These are phyloP conservation scores for Phytomonas sp. DNA, from an alignment of 208 protist genomes.

Conservation along the genomic window DNA sequence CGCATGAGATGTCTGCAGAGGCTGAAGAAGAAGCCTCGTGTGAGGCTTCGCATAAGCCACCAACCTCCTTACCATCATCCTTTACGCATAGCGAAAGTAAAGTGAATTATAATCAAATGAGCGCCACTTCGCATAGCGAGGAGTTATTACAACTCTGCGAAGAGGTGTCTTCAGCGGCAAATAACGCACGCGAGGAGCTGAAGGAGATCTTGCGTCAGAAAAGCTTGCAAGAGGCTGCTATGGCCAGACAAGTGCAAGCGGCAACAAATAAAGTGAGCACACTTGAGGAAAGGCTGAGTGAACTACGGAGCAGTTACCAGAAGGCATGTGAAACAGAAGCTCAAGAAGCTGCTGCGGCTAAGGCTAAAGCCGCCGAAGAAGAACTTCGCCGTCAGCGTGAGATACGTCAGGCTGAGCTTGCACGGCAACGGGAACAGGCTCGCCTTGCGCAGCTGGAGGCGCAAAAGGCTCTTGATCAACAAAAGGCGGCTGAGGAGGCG, in stretches of 20 bases:
- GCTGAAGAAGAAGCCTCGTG: conserved; percentile 4
- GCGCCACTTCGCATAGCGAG: neutral
- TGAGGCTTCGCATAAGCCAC: neutral
- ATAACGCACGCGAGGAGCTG: conserved; percentile 18
- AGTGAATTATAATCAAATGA: neutral
- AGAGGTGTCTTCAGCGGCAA: conserved; percentile 26
- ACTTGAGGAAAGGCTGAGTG: conserved; percentile 16
- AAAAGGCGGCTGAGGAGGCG: conserved; percentile 49
- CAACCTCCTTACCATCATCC: neutral
- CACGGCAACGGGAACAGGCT: conserved; percentile 54
- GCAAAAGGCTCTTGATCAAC: conserved; percentile 41
- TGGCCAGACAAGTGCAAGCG: conserved; percentile 14
- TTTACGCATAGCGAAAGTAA: neutral
- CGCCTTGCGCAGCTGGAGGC: conserved; percentile 52
- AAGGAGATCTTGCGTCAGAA: conserved; percentile 15
- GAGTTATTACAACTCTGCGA: neutral
- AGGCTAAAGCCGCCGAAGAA: conserved; percentile 38
- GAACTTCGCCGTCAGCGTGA: conserved; percentile 52
- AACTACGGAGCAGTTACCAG: conserved; percentile 15
- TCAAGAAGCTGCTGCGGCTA: conserved; percentile 33
- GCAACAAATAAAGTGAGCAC: conserved; percentile 20
- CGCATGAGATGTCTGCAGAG: conserved; percentile 3
- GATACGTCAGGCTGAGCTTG: conserved; percentile 33
- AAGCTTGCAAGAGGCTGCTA: neutral
- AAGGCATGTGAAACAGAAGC: conserved; percentile 21